Percentiles rank a stretch among this genome's conserved stretches.
phyloP scores from a whole-genome alignment of 495 filamentous ascomycete species.

The Xylaria cubensis region DNA sequence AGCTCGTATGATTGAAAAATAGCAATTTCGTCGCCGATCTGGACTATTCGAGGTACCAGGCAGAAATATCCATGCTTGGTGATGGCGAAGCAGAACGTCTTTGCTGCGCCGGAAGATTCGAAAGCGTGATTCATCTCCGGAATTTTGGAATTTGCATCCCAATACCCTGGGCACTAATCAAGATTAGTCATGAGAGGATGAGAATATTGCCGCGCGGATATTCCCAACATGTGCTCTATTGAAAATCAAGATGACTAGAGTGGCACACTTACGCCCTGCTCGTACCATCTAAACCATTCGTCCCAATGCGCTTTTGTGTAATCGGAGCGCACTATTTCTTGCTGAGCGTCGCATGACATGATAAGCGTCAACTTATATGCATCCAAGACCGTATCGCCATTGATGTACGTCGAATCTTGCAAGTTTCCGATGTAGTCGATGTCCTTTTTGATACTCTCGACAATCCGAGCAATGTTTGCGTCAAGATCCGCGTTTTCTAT shows the following conservation, averaged over 20 bases:
- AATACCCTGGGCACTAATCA: constrained; percentile 14
- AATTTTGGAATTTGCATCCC: constrained; percentile 1
- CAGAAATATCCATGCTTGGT: constrained; percentile 36
- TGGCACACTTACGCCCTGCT: constrained; percentile 1
- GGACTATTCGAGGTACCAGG: constrained; percentile 28
- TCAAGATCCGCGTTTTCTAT: background rate
- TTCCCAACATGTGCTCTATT: too few species aligned
- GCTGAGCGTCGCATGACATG: constrained; percentile 20
- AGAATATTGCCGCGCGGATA: background rate
- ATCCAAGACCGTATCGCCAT: constrained; percentile 21
- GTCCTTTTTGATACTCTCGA: constrained; percentile 22
- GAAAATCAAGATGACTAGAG: background rate
- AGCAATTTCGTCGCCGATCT: constrained; percentile 29
- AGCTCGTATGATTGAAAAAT: constrained; percentile 29
- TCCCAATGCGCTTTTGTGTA: constrained; percentile 27
- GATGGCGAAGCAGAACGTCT: constrained; percentile 31
- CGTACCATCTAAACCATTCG: constrained; percentile 24
- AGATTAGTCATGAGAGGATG: background rate
- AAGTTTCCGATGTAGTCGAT: constrained; percentile 17
- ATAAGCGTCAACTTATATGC: constrained; percentile 32
- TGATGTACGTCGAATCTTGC: constrained; percentile 16
- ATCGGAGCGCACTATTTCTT: constrained; percentile 21
- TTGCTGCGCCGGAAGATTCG: constrained; percentile 23
- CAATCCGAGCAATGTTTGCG: constrained; percentile 16
- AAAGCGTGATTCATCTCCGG: constrained; percentile 25